Evolutionary conservation across 805 yeast species (phyloP), one percentile per base, ranked within the genome.

Genomic region (Zygoascus biomembranicola): DNA sequence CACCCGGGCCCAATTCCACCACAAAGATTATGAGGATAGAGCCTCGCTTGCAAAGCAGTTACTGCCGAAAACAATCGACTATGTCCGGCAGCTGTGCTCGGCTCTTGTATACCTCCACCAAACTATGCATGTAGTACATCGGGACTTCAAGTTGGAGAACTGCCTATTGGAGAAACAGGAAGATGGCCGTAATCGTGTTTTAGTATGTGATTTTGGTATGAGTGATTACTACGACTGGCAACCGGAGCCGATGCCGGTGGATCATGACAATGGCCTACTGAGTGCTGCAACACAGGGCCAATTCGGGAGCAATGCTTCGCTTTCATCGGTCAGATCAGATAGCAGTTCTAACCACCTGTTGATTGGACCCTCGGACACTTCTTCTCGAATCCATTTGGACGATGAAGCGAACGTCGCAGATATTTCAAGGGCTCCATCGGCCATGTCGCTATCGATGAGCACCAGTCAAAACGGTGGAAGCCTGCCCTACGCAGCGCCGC

Each of bases 121-220:
- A 56, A 72, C 75, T 6, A 69, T 71, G 60, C 79, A 82, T 1
- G 74, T 87, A 32, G 86, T 84, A 8, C 96, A 88, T 62, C 90
- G 96, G 1, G 96, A 88, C 69, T 67, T 88, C 47, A 88, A 88
- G 68, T 73, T 88, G 45, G 96, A 88, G 61, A 88, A 88, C 63
- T 86, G 92, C 56, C 70, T 88, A 45, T 66, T 87, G 28, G 82
- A 82, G 56, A 70, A 73, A 19, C 59, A 60, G 47, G 57, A 58
- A 28, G 58, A 57, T 11, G 65, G 64, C 56, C 60, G 32, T 59
- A 61, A 66, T 52, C 71, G 70, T 45, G 73, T 87, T 57, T 64
- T 84, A 26, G 65, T 90, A 6, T 87, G 97, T 69, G 98, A 90
- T 69, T 90, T 90, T 71, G 98, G 98, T 5, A 87, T 90, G 95